These are phyloP conservation scores for Fusarium bactridioides DNA, from an alignment of 2,329 filamentous ascomycete species.

Conservation along the genomic window DNA sequence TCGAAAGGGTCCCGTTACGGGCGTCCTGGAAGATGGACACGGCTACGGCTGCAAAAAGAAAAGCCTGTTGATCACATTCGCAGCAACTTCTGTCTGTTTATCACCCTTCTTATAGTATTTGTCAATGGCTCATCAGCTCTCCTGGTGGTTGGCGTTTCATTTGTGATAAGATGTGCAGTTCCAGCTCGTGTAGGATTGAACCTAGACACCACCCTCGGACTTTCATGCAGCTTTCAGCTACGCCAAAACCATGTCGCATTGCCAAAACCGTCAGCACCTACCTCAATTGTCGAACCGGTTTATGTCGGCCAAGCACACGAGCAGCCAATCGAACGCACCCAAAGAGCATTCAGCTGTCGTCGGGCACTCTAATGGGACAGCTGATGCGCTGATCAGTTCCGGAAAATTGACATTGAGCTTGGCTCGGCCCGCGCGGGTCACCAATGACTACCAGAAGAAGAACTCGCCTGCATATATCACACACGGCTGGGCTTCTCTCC, in stretches of 20 bases:
- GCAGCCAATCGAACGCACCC: neutral
- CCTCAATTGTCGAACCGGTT: neutral
- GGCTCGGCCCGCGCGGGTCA: neutral
- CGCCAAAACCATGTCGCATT: neutral
- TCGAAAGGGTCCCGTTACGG: neutral
- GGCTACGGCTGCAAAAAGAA: neutral
- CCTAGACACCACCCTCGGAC: neutral
- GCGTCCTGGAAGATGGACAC: neutral
- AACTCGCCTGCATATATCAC: neutral
- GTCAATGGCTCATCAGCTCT: neutral
- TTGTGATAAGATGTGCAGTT: neutral
- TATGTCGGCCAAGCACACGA: too few relatives aligned
- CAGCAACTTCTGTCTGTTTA: too few relatives aligned
- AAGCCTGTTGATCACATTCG: neutral
- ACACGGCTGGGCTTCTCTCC: neutral
- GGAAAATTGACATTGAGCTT: neutral
- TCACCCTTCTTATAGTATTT: neutral
- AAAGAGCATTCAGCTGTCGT: neutral
- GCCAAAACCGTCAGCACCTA: neutral
- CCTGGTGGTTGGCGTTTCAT: neutral
- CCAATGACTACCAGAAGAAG: neutral
- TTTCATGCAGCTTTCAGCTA: neutral
- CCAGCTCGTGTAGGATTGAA: neutral
- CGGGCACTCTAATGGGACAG: neutral
- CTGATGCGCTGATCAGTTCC: neutral